These are phyloP conservation scores for Candida insectorum DNA, from an alignment of 805 yeast species.

Conservation along the genomic window DNA sequence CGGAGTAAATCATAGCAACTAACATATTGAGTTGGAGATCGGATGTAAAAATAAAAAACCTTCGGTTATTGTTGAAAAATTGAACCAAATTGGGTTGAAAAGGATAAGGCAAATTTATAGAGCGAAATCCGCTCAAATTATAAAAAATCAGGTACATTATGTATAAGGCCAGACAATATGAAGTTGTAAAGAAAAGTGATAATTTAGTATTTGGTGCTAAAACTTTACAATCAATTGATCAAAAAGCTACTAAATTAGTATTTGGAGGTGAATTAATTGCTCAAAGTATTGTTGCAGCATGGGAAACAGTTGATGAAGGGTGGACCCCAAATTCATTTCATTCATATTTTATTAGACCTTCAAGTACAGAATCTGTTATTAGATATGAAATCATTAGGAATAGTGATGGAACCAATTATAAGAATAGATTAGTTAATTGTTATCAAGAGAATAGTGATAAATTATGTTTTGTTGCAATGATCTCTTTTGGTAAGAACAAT, in stretches of 20 bases:
- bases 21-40: too few species aligned
- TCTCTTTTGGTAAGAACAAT: slow-evolving; percentile 32
- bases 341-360: slow-evolving; percentile 37
- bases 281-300: slow-evolving; percentile 36
- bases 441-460: slow-evolving; percentile 25
- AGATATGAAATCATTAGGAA: slow-evolving; percentile 29
- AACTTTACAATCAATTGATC: slow-evolving; percentile 18
- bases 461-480: slow-evolving; percentile 30
- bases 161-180: slow-evolving; percentile 12
- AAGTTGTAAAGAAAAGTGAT: slow-evolving; percentile 11
- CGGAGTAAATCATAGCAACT: too few species aligned
- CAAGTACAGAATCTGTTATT: slow-evolving; percentile 23
- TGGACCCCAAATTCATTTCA: slow-evolving; percentile 41
- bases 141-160: slow-evolving; percentile 29
- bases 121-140: neutral
- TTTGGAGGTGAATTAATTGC: slow-evolving; percentile 40
- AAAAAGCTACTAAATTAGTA: slow-evolving; percentile 28
- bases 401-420: slow-evolving; percentile 33
- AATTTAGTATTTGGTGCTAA: slow-evolving; percentile 13
- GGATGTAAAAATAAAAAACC: too few species aligned
- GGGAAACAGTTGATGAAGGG: slow-evolving; percentile 23
- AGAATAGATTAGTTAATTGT: slow-evolving; percentile 32
- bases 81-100: too few species aligned
- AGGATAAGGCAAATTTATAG: neutral
- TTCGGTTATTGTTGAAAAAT: too few species aligned